Evolutionary conservation across 2,329 filamentous ascomycete species (phyloP), one percentile per base, ranked within the genome.

Genomic region (Aureobasidium sp.): DNA sequence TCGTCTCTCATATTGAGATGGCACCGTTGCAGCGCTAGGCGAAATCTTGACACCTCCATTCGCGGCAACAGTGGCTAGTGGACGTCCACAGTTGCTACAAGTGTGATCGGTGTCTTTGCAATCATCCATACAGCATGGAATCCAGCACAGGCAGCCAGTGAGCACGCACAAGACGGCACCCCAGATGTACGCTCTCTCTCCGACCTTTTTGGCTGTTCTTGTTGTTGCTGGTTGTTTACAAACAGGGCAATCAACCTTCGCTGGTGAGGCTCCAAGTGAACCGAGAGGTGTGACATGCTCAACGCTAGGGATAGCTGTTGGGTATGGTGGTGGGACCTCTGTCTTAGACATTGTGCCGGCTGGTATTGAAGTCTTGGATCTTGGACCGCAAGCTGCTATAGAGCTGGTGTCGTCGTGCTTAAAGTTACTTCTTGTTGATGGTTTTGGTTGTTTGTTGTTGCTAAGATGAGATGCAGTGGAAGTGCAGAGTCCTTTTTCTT

Each of bases 171-270:
- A 26, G 37, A 56, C 34, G 4, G 52, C 52, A 12, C 52, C 52
- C 52, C 52, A 56, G 29, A 56, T 56, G 52, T 42, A 42, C 2
- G 52, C 52, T 34, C 52, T 29, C 12, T 56, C 52, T 44, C 52
- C 52, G 12, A 36, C 32, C 20, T 44, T 23, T 44, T 56, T 42
- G 37, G 27, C 8, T 36, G 36, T 56, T 32, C 17, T 56, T 7
- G 52, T 56, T 36, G 34, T 44, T 34, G 34, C 15, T n/a, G 52
- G 37, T 32, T 39, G 26, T 44, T 44, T 29, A 5, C 52, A 56
- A 27, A 56, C 27, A 42, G 52, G 37, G 20, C 52, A 56, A 9
- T 56, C 52, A 37, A 56, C 52, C 3, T 15, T 42, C 7, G 52
- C 52, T 56, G 52, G 26, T 7, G 9, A 5, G 52, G 27, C n/a